Conservation (phyloP, 495 filamentous ascomycete genomes). For the Pyrenula aspistea region DNA sequence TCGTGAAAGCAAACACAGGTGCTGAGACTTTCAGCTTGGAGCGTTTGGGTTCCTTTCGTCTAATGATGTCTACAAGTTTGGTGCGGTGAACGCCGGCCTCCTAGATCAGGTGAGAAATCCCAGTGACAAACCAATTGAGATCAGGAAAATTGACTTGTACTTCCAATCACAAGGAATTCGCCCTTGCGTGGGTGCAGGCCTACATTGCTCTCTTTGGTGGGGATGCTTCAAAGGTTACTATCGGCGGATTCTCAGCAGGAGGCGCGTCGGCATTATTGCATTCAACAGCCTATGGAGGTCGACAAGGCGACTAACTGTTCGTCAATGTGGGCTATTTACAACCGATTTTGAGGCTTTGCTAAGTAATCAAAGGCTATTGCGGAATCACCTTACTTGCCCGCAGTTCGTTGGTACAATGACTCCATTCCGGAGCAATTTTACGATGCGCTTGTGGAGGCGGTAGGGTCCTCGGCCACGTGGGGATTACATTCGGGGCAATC, state of each 20-base stretch:
- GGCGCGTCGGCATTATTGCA: constrained; percentile 38
- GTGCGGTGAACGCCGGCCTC: constrained; percentile 15
- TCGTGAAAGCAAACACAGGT: neutral
- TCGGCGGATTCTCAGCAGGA: constrained; percentile 15
- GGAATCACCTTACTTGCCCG: constrained; percentile 37
- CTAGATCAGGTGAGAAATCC: constrained; percentile 45
- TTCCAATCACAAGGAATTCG: no score
- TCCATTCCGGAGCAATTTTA: constrained; percentile 37
- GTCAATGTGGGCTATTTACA: constrained; percentile 8
- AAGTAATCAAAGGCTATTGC: constrained; percentile 25
- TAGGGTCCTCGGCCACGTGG: constrained; percentile 27
- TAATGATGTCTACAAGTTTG: neutral
- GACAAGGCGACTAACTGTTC: constrained; percentile 15
- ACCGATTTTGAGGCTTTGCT: neutral
- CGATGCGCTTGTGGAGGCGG: constrained; percentile 37
- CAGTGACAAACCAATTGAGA: no score
- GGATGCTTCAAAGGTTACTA: constrained; percentile 24
- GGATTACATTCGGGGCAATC: constrained; percentile 4
- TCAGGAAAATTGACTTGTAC: no score
- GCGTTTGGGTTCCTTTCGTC: neutral
- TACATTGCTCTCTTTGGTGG: constrained; percentile 21
- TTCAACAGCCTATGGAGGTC: constrained; percentile 37
- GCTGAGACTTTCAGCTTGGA: neutral
- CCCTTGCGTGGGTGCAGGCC: neutral
- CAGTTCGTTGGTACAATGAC: constrained; percentile 38